These are phyloP conservation scores for Rubroshorea leprosula DNA, from an alignment of 345 rosid genomes.

Conservation along the genomic window DNA sequence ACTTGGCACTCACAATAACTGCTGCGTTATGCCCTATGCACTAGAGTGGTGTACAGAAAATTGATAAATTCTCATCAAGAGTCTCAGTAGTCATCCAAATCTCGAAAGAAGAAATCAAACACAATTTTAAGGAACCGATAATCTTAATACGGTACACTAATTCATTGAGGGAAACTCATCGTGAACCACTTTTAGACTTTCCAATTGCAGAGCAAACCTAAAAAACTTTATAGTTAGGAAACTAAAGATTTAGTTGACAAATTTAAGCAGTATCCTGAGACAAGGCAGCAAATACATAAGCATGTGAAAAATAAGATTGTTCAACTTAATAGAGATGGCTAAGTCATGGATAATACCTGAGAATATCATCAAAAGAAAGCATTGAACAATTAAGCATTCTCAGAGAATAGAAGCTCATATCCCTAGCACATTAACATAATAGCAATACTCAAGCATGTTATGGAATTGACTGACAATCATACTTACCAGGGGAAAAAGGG, in stretches of 20 bases:
- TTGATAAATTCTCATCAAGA: background rate
- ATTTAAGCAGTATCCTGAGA: constrained; percentile 1
- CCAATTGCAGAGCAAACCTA: background rate
- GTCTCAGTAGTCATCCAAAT: background rate
- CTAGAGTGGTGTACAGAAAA: constrained; percentile 6
- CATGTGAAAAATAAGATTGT: background rate
- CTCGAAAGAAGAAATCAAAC: constrained; percentile 1
- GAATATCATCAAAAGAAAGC: background rate
- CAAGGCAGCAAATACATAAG: constrained; percentile 10
- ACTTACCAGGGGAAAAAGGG: background rate
- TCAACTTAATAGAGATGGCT: constrained; percentile 5
- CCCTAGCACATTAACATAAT: background rate
- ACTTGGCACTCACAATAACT: constrained; percentile 22
- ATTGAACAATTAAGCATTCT: constrained; percentile 1
- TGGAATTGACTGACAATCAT: background rate
- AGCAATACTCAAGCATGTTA: background rate
- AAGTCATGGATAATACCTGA: background rate
- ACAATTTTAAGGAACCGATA: constrained; percentile 4
- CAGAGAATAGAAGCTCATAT: background rate
- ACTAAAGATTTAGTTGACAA: background rate
- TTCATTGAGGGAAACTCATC: constrained; percentile 15
- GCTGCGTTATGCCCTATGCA: constrained; percentile 19
- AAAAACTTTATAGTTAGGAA: background rate
- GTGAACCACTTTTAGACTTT: background rate
- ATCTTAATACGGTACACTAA: constrained; percentile 17